Base-by-base conservation (phyloP, 257 asterid species). In the Craterostigma plantagineum region DNA sequence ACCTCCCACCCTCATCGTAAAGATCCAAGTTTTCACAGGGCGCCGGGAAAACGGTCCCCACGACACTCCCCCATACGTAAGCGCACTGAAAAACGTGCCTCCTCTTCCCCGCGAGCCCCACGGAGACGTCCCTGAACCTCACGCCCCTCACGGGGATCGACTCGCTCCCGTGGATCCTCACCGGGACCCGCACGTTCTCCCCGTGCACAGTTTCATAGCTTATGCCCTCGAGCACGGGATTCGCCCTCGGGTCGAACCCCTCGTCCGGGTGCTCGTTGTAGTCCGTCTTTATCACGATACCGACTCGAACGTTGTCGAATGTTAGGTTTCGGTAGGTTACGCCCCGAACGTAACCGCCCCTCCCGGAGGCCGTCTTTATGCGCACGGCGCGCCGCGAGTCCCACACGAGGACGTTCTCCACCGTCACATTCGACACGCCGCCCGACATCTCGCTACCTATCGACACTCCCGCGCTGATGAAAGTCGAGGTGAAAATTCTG, bases 401-500 rank as follows among this genome's bases (percentile, higher is more conserved):
- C 99, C 99, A 90, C 7, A 83, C 46, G 34, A 44, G 72, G 48
- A 90, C 11, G 49, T 83, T 83, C 56, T 90, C 94, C n/a, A 90
- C 65, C 0, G 74, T 84, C 18, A 90, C 65, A 35, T 90, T 79
- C 14, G 94, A 79, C 51, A 83, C 76, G 10, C 99, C 95, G 10
- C 95, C 95, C 0, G 99, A 83, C 99, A 90, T 90, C 66, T 90
- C 99, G 42, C 95, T 90, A 54, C 99, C 99, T 54, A 90, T 79
- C 40, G 99, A 90, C 63, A 83, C 38, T 38, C 99, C 99, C 0
- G 95, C 94, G 52, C 96, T 90, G 91, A 6, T 23, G 30, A n/a
- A n/a, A n/a, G n/a, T n/a, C n/a, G n/a, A n/a, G n/a, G n/a, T n/a
- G n/a, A n/a, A 23, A 23, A 23, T 2, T 23, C 30, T 23, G 30